phyloP scores from a whole-genome alignment of 345 rosid genomes.

The Populus deltoides region DNA sequence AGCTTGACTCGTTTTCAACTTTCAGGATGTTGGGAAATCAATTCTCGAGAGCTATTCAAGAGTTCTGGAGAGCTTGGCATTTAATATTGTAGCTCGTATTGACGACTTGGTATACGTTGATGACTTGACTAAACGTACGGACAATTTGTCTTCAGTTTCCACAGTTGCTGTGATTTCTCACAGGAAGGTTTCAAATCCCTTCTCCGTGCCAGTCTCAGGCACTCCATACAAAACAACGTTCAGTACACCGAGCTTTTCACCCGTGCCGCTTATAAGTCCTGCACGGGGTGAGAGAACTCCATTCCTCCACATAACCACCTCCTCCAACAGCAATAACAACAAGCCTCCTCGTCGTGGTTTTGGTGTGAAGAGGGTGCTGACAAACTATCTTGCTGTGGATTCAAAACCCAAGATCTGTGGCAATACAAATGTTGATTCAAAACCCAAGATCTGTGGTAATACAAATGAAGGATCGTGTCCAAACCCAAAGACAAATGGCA shows the following conservation, averaged over 20 bases:
- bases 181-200: slow-evolving; percentile 53
- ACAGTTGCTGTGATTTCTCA: slow-evolving; percentile 46
- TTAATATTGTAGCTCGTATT: slow-evolving; percentile 83
- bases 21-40: slow-evolving; percentile 96
- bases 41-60: slow-evolving; percentile 91
- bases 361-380: slow-evolving; percentile 78
- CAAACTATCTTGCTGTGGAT: slow-evolving; percentile 75
- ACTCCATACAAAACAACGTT: slow-evolving; percentile 68
- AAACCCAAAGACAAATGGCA: slow-evolving; percentile 16
- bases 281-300: slow-evolving; percentile 59
- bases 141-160: slow-evolving; percentile 51
- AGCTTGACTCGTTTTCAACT: not conserved
- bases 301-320: slow-evolving; percentile 37
- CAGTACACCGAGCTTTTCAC: slow-evolving; percentile 74
- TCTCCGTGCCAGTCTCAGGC: slow-evolving; percentile 56
- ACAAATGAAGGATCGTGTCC: slow-evolving; percentile 39
- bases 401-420: slow-evolving; percentile 55
- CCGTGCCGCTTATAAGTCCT: slow-evolving; percentile 62
- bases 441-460: slow-evolving; percentile 50
- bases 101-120: slow-evolving; percentile 90
- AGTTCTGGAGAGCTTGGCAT: slow-evolving; percentile 92
- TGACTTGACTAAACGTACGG: slow-evolving; percentile 76
- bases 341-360: slow-evolving; percentile 68
- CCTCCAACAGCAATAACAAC: slow-evolving; percentile 27
- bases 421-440: slow-evolving; percentile 51